Base-by-base conservation (phyloP, 352 stramenopile species). In the Phytophthora syringae region DNA sequence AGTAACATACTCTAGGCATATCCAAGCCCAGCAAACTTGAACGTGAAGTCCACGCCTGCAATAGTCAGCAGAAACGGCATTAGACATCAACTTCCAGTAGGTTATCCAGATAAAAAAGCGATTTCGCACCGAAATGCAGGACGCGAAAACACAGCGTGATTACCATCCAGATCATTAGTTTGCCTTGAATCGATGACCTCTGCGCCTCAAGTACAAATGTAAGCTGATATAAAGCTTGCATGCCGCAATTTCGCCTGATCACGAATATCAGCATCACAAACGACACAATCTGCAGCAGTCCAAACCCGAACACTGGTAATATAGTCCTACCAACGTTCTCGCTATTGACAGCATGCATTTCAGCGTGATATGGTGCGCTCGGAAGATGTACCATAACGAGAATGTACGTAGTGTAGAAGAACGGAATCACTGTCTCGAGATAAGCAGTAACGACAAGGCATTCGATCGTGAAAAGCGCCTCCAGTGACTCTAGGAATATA, bases 151-250 rank as follows among this genome's bases (percentile, higher is more conserved):
- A 42, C 16, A 53, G 47, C 18, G 47, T 53, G 27, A 53, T 53
- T 11, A 60, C 54, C 27, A 71, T 64, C 67, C 67, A 79, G 54
- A 70, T 42, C 25, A 82, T 57, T 25, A 82, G 47, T 39, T 73
- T 71, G 32, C 58, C 60, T 42, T 78, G 74, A 27, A 80, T 58
- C 15, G 68, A 39, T 3, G 49, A 15, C 13, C 34, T 52, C 18
- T 82, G 67, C 1, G 54, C 64, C 32, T 82, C 53, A 6, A 79
- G 67, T 55, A 80, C 71, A 42, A 80, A 80, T 28, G 49, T 52
- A 27, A 79, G 36, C 15, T 74, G 67, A 30, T 69, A 67, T 12
- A 81, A 30, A 7, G 53, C n/a, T 7, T 53, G 15, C 47, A 53
- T 53, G 7, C 47, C 18, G n/a, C 47, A 65, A 25, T 47, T 59